Conservation (phyloP, 768 basidiomycete genomes). For the Leucocoprinus leucothites region DNA sequence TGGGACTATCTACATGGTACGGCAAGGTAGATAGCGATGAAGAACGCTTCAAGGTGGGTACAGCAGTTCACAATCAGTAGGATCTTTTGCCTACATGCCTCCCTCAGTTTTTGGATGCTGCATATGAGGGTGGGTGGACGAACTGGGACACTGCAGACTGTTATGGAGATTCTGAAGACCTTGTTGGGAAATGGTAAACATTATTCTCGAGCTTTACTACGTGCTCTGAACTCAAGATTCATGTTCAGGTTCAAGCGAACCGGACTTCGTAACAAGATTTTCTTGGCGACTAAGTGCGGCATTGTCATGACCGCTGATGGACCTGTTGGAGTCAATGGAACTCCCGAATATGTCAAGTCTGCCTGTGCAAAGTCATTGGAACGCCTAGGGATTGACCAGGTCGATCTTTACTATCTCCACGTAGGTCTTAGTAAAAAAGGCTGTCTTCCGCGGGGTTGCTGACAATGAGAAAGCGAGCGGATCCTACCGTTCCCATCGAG, state of each 20-base stretch:
- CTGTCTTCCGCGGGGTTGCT: neutral
- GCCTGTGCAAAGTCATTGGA: slow-evolving; percentile 36
- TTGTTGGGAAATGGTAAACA: slow-evolving; percentile 41
- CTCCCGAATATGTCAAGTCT: slow-evolving; percentile 35
- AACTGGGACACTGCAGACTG: slow-evolving; percentile 49
- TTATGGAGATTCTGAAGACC: slow-evolving; percentile 22
- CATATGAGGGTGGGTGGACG: slow-evolving; percentile 36
- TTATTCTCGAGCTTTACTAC: neutral
- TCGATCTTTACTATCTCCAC: slow-evolving; percentile 50
- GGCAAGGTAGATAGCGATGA: slow-evolving; percentile 45
- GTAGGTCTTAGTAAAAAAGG: slow-evolving; percentile 17
- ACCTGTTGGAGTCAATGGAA: slow-evolving; percentile 21
- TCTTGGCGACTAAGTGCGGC: slow-evolving; percentile 58
- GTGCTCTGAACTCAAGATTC: neutral
- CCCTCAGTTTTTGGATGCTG: slow-evolving; percentile 36
- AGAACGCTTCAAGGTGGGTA: slow-evolving; percentile 52
- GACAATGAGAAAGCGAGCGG: slow-evolving; percentile 27
- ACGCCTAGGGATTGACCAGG: slow-evolving; percentile 34
- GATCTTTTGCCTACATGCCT: neutral
- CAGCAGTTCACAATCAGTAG: neutral
- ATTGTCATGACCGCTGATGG: slow-evolving; percentile 16
- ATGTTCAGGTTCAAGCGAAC: slow-evolving; percentile 43
- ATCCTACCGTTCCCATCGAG: slow-evolving; percentile 45
- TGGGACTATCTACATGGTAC: slow-evolving; percentile 51
- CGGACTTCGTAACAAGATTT: slow-evolving; percentile 51